Evolutionary conservation across 2,329 filamentous ascomycete species (phyloP), one percentile per base, ranked within the genome.

Genomic region (Penicillium olsonii): DNA sequence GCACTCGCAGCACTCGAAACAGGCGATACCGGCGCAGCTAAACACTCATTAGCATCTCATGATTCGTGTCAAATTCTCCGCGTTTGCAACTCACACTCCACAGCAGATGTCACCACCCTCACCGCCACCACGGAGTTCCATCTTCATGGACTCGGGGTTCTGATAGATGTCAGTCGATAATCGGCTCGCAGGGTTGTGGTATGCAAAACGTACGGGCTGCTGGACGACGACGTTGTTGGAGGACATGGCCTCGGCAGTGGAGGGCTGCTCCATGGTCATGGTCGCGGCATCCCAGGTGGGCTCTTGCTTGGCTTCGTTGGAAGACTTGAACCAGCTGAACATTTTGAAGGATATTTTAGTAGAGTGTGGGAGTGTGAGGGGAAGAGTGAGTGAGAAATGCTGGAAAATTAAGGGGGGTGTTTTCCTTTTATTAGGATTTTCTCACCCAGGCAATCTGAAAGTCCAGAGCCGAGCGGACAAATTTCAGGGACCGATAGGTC

Each of bases 241-340:
- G 12, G 41, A 24, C 46, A 49, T 49, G 15, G 41, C 15, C 27
- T 49, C 41, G 11, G 41, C 11, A 14, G 26, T 45, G 27, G 46
- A 35, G 9, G 46, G 41, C 35, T 45, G 46, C 22, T 45, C 41
- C 46, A 49, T 45, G 20, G 46, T 17, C 41, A 45, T 39, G 12
- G 46, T 45, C 14, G 46, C 27, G 15, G 41, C 41, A 17, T 49
- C 17, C 46, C 46, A 49, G 20, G 34, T 49, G 19, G 26, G 26
- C 35, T 49, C 46, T 35, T 49, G 41, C 17, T 45, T 39, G n/a
- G 46, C 27, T 20, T 49, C 46, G 19, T 38, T 39, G 20, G 41
- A 45, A 49, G 46, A 45, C 34, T 49, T 39, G 35, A 49, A 45
- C 46, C 46, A 49, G 26, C 46, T 35, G 46, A 49, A 49, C 46